phyloP scores from a whole-genome alignment of 768 basidiomycete species.

The Pulveroboletus sp. region DNA sequence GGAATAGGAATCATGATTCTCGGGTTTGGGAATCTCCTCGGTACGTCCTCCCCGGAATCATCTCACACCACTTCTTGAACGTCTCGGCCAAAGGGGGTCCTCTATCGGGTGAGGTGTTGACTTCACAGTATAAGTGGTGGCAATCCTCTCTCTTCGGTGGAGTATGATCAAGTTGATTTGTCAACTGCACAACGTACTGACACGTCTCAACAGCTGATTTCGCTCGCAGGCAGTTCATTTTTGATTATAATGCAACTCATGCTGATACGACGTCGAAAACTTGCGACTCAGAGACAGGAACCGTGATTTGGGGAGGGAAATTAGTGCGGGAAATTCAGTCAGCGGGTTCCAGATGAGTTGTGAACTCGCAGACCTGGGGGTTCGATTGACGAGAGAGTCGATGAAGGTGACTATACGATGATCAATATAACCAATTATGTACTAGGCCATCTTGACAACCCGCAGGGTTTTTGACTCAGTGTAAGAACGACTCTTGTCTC shows the following conservation, averaged over 20 bases:
- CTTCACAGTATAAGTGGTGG: constrained; percentile 52
- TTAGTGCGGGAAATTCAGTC: background rate
- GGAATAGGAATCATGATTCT: background rate
- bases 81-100: constrained; percentile 40
- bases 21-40: constrained; percentile 18
- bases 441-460: no score
- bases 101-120: constrained; percentile 51
- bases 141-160: constrained; percentile 49
- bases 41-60: constrained; percentile 8
- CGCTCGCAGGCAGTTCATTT: constrained; percentile 1
- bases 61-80: background rate
- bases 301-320: no score
- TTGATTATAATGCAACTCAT: constrained; percentile 3
- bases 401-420: no score
- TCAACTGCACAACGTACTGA: background rate
- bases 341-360: no score
- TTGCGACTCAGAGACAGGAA: background rate
- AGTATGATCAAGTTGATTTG: constrained; percentile 10
- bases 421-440: no score
- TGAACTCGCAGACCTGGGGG: no score
- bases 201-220: background rate
- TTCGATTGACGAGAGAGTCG: no score
- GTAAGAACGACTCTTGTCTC: no score
- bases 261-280: background rate
- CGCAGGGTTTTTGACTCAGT: no score